Conservation (phyloP, 768 basidiomycete species). For the Lanmaoa rubissima region DNA sequence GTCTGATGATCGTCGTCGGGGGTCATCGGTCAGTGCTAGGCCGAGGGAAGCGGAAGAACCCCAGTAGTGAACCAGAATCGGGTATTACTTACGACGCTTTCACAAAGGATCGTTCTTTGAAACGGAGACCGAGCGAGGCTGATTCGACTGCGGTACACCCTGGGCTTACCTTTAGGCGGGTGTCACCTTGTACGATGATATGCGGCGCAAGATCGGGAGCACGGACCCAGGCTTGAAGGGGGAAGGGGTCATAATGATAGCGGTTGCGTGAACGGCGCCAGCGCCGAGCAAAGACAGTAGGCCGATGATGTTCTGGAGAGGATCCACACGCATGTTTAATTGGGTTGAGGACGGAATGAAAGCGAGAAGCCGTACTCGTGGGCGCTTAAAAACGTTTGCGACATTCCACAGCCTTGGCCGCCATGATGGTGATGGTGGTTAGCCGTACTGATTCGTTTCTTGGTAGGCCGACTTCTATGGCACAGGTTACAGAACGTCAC, state of each 20-base stretch:
- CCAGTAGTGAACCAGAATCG: background rate
- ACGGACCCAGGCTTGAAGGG: background rate
- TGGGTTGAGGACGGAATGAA: background rate
- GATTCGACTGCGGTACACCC: background rate
- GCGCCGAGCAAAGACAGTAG: background rate
- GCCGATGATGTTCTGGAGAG: background rate
- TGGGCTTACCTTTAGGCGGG: background rate
- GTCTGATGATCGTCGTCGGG: constrained; percentile 1
- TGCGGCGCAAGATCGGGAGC: background rate
- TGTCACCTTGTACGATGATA: background rate
- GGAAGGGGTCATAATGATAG: background rate
- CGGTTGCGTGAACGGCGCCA: background rate
- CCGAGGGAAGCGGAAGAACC: background rate
- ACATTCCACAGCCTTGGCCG: background rate
- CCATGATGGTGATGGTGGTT: background rate
- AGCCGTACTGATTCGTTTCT: background rate
- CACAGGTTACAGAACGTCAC: too few relatives aligned
- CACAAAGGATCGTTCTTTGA: constrained; percentile 2
- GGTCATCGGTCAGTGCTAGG: background rate
- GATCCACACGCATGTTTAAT: background rate
- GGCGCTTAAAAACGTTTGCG: background rate
- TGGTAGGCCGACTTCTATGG: background rate
- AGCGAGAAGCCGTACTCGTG: background rate
- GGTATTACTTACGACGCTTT: background rate
- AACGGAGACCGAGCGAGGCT: background rate